Base-by-base conservation (phyloP, 768 basidiomycete genomes). In the Tylopilus rubrobrunneus region DNA sequence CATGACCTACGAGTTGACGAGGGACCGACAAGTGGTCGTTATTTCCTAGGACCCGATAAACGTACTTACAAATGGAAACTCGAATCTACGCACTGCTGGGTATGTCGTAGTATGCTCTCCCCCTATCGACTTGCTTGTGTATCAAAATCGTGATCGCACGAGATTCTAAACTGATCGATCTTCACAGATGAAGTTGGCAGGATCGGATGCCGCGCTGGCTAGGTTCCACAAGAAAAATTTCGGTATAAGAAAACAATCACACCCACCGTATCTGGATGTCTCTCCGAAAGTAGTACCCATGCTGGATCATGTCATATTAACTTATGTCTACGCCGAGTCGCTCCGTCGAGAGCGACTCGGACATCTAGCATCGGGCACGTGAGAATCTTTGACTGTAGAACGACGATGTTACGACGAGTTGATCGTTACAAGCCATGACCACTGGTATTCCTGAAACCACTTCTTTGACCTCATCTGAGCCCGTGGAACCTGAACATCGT, bases 1-100 rank as follows among this genome's bases (percentile, higher is more conserved):
- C 17, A 5, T 37, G 12, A 31, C 36, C 54, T 51, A 55, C 31
- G 19, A 10, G 39, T 31, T 19, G 40, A 43, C 27, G 44, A 29
- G 19, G 21, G 40, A 21, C 15, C 4, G 2, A 51, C 37, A 45
- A 73, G 72, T 31, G 63, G 64, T 8, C 70, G 70, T n/a, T 58
- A 64, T 25, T 74, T 72, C 52, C 51, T 53, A 34, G 73, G 69
- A 5, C 70, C 64, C 0, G 71, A 73, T 37, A 68, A 69, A 6
- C 58, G 52, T 33, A 55, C 62, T 51, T 73, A 73, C 49, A 67
- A 67, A n/a, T 75, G 72, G 73, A 62, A 61, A 12, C 55, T 74
- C 4, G 61, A 63, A n/a, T 48, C 55, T 5, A 60, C 59, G 5
- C 62, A 68, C 12, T 66, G 67, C 27, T 64, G 63, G 63, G 63